These are phyloP conservation scores for Cucurbita ficifolia DNA, from an alignment of 306 rosid species.

Conservation along the genomic window DNA sequence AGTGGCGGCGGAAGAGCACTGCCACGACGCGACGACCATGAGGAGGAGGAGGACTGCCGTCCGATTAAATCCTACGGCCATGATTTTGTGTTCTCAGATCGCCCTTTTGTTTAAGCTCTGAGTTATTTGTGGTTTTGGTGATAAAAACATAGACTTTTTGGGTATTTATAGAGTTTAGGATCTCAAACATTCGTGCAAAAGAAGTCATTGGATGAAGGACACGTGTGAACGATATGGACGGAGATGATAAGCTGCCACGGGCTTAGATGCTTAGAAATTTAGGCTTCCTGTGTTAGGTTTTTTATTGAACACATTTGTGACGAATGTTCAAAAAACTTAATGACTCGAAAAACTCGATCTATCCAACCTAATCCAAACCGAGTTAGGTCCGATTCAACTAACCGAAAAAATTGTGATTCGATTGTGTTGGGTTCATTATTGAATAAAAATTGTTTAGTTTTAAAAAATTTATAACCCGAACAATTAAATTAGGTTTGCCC, in stretches of 20 bases:
- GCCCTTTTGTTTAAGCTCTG: not conserved
- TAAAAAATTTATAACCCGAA: no score
- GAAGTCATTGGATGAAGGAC: not conserved
- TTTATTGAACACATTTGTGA: not conserved
- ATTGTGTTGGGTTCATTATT: no score
- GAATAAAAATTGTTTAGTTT: no score
- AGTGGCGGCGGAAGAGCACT: conserved; percentile 17
- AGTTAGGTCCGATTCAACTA: no score
- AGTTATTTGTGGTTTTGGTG: not conserved
- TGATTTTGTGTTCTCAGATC: not conserved
- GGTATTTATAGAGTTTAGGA: not conserved
- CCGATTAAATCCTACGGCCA: not conserved
- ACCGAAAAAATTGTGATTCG: no score
- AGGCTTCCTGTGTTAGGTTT: not conserved
- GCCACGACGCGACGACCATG: not conserved
- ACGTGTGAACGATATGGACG: not conserved
- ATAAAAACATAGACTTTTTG: not conserved
- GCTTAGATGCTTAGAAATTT: not conserved
- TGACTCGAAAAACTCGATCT: no score
- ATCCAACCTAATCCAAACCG: no score
- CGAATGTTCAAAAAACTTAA: not conserved
- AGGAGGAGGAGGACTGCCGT: not conserved
- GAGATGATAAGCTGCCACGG: not conserved
- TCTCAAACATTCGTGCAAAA: not conserved
- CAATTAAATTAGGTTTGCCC: no score